Conservation (phyloP, 345 rosid genomes). For the Eutrema heterophyllum region DNA sequence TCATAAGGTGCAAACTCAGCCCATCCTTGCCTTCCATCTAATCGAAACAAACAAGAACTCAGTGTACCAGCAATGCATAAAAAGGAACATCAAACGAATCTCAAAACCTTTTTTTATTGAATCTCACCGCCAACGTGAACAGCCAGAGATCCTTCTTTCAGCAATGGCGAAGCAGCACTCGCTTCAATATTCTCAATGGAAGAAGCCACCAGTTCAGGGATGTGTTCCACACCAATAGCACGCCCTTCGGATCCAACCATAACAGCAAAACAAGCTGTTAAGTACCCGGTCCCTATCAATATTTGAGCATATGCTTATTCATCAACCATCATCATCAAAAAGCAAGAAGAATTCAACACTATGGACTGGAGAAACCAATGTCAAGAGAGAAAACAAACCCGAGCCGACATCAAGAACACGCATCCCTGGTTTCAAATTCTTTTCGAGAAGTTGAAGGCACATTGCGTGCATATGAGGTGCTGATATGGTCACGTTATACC, state of each 20-base stretch:
- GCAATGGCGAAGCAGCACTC: slow-evolving; percentile 64
- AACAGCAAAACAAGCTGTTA: slow-evolving; percentile 90
- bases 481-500: slow-evolving; percentile 91
- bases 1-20: slow-evolving; percentile 85
- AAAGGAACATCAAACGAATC: background rate
- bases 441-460: slow-evolving; percentile 81
- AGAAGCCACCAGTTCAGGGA: slow-evolving; percentile 66
- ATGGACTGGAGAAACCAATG: background rate
- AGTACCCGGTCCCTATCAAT: slow-evolving; percentile 40
- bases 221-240: slow-evolving; percentile 85
- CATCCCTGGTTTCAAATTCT: slow-evolving; percentile 85
- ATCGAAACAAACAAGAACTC: background rate
- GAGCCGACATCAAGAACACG: slow-evolving; percentile 95
- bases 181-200: slow-evolving; percentile 65
- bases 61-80: background rate
- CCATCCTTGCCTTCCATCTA: slow-evolving; percentile 98
- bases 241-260: slow-evolving; percentile 93
- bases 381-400: slow-evolving; percentile 39
- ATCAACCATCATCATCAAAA: background rate
- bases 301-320: background rate
- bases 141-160: slow-evolving; percentile 69
- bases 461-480: slow-evolving; percentile 99
- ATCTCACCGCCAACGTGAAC: slow-evolving; percentile 76
- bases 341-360: background rate
- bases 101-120: background rate